Base-by-base conservation (phyloP, 805 yeast species). In the Myxozyma neotropica region DNA sequence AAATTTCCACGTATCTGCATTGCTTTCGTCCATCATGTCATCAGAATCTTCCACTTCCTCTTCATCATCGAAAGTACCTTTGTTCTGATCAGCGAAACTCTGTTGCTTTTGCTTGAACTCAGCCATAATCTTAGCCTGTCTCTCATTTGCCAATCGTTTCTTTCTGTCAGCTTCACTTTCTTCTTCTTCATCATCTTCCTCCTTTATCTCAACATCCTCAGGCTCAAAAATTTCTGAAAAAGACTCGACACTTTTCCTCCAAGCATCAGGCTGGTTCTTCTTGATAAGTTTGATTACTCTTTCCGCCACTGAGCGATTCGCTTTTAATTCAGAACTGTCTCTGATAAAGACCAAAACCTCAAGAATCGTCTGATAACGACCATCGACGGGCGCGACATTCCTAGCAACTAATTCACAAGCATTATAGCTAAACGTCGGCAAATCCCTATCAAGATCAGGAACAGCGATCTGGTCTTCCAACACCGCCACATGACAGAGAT, bases 41-140 rank as follows among this genome's bases (percentile, higher is more conserved):
- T 53, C 59, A 15, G 50, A 47, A 3, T 38, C 58, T 3, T 51
- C 68, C n/a, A 66, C 72, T 39, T 62, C 69, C 40, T 77, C 83
- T 8, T 72, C 73, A 55, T 80, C 85, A 1, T 63, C 66, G 5
- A 68, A 61, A 1, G 74, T 74, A 31, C 71, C 68, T 23, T 73
- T 66, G 64, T 83, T 80, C 29, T 81, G 80, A 57, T 82, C 83
- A 29, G 87, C 82, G 74, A 93, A 94, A 74, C 79, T 81, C 39
- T 82, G 78, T 70, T 93, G 98, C 67, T 90, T 95, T 64, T 81
- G 83, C 64, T 86, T 88, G 70, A 93, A 82, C 59, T 86, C 89
- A 0, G 87, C 93, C 80, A 93, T 72, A 33, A 92, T 78, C 66
- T 84, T 86, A 1, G 80, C 81, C 66, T 84, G 87, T 64, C 92